Evolutionary conservation across 148 eudicot species (phyloP).

Genomic region (Talinum fruticosum): DNA sequence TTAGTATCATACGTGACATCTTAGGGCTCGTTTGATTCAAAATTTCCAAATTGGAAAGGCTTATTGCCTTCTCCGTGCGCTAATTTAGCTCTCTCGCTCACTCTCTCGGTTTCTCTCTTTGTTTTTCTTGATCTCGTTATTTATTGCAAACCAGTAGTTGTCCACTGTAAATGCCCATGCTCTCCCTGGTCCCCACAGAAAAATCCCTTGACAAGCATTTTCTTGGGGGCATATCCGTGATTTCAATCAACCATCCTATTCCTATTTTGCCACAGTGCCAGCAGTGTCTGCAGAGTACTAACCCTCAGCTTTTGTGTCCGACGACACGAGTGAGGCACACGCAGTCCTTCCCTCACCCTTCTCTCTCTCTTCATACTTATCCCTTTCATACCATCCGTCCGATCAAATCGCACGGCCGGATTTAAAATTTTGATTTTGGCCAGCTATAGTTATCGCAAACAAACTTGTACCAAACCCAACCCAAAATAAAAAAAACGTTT

Average conservation of each 20-base stretch:
- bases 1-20: no score
- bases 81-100: no score
- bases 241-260: neutral
- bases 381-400: neutral
- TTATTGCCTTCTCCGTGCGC: no score
- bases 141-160: slow-evolving; percentile 1
- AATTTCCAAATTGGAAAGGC: no score
- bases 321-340: slow-evolving; percentile 2
- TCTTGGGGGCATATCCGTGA: slow-evolving; percentile 5
- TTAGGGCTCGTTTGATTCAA: no score
- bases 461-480: neutral
- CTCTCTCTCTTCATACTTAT: neutral
- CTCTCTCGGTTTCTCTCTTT: neutral
- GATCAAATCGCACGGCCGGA: neutral
- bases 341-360: neutral
- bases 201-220: neutral
- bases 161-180: neutral
- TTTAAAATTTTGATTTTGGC: neutral
- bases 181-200: neutral
- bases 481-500: no score
- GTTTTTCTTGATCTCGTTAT: neutral
- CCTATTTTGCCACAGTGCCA: no score
- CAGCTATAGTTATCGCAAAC: slow-evolving; percentile 8
- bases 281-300: neutral
- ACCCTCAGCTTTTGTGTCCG: neutral